Evolutionary conservation across 2,329 filamentous ascomycete genomes (phyloP), one percentile per base, ranked within the genome.

Genomic region (Phyllosticta ampelicida): DNA sequence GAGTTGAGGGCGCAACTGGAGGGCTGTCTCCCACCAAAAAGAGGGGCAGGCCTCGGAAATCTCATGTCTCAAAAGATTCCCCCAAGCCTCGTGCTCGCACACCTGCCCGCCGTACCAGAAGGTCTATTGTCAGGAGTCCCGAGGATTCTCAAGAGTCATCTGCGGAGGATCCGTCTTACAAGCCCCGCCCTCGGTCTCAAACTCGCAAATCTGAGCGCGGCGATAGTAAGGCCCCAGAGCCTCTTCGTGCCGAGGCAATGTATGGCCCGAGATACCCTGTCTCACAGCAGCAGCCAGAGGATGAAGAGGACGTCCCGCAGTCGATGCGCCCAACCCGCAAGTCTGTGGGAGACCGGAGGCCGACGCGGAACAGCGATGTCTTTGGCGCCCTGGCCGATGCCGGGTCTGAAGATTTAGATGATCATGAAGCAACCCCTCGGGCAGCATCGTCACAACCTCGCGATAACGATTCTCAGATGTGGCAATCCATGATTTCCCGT

Each of bases 31-130:
- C 62, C 62, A 1, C 66, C 67, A 0, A 70, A 70, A 54, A 48
- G n/a, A 51, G 28, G 2, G 57, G 57, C 6, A 55, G 54, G 20
- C 44, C 54, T 5, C 20, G 10, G 18, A 55, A 53, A 23, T 19
- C 29, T 3, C 21, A 49, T 26, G 11, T 23, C 9, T 23, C 29
- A 21, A 36, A 21, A 3, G 20, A 21, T 8, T 11, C 56, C 2
- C 29, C 20, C 29, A 65, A 63, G 48, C 67, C 68, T 61, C 63
- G 67, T 23, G 71, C 66, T 53, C 65, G 63, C 3, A 67, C 67
- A 21, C 67, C 68, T 11, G 60, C 65, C 16, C 60, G 55, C 20
- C 53, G 53, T 4, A 19, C 30, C n/a, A 55, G 56, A 26, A 53
- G 48, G 9, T 59, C 60, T 1, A 28, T 53, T 13, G 55, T 53